Conservation (phyloP, 2,329 filamentous ascomycete genomes). For the Fusarium napiforme region DNA sequence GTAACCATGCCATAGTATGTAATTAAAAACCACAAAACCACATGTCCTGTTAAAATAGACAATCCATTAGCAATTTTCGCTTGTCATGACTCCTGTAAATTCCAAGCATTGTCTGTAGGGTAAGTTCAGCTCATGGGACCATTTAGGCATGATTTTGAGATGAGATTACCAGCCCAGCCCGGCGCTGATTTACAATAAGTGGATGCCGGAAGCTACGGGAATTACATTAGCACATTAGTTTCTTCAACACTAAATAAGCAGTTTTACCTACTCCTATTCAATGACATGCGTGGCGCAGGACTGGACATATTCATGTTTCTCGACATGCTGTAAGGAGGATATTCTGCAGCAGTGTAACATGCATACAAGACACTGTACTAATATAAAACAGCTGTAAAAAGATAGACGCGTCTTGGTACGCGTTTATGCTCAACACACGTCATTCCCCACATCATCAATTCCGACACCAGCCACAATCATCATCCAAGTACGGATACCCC, state of each 20-base stretch:
- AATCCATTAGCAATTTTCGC: not conserved
- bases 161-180: constrained; percentile 24
- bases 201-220: constrained; percentile 35
- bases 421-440: constrained; percentile 33
- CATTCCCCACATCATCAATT: constrained; percentile 28
- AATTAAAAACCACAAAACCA: fast-evolving
- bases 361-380: not conserved
- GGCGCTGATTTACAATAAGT: constrained; percentile 27
- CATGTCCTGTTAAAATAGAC: fast-evolving
- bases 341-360: not conserved
- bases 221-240: not conserved
- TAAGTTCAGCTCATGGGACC: constrained; percentile 15
- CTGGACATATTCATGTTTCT: not conserved
- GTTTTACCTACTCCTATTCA: not conserved
- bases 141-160: constrained; percentile 20
- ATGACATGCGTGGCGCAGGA: constrained; percentile 12
- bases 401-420: constrained; percentile 31
- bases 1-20: fast-evolving
- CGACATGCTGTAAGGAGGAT: not conserved
- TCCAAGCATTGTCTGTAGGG: constrained; percentile 9
- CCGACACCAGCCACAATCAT: constrained; percentile 28
- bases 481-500: constrained; percentile 21
- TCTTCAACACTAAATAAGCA: not conserved
- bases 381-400: too few relatives aligned
- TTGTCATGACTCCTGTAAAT: not conserved